Evolutionary conservation across 192 early-diverging fungal species (phyloP).

Genomic region (Dimargaris verticillata): DNA sequence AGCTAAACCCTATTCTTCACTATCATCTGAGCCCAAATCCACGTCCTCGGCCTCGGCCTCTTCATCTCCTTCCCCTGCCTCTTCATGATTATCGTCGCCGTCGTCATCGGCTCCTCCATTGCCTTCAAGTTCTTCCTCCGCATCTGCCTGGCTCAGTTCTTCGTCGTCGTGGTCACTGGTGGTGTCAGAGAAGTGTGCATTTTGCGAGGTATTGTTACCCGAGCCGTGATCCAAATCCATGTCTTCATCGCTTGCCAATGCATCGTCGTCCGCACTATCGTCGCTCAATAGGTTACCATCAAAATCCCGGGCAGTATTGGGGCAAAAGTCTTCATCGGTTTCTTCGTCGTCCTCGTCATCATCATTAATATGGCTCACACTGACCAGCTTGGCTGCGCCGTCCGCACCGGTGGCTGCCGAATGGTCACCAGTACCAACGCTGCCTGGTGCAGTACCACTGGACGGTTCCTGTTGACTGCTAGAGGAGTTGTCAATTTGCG

Average conservation of each 20-base stretch:
- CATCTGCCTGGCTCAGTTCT: no score
- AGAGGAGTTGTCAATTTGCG: constrained; percentile 9
- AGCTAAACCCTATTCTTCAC: background rate
- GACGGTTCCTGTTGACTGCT: background rate
- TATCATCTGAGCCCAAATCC: constrained; percentile 8
- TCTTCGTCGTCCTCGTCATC: constrained; percentile 14
- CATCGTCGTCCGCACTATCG: background rate
- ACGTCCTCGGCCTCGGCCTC: constrained; percentile 13
- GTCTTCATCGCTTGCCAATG: constrained; percentile 7
- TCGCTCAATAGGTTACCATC: background rate
- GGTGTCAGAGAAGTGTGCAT: background rate
- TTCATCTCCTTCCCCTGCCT: constrained; percentile 11
- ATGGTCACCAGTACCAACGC: background rate
- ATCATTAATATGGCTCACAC: background rate
- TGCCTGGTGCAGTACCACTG: constrained; percentile 7
- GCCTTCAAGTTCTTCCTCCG: no score
- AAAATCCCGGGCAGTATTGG: constrained; percentile 11
- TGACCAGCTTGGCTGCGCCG: constrained; percentile 9
- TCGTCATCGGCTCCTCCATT: background rate
- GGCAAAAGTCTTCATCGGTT: constrained; percentile 12
- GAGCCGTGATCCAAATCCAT: background rate
- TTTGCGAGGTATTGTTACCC: background rate
- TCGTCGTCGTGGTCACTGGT: background rate
- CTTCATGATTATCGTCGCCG: constrained; percentile 6
- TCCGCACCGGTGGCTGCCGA: constrained; percentile 17